These are phyloP conservation scores for Aspergillus hiratsukae DNA, from an alignment of 2,329 filamentous ascomycete genomes.

Conservation along the genomic window DNA sequence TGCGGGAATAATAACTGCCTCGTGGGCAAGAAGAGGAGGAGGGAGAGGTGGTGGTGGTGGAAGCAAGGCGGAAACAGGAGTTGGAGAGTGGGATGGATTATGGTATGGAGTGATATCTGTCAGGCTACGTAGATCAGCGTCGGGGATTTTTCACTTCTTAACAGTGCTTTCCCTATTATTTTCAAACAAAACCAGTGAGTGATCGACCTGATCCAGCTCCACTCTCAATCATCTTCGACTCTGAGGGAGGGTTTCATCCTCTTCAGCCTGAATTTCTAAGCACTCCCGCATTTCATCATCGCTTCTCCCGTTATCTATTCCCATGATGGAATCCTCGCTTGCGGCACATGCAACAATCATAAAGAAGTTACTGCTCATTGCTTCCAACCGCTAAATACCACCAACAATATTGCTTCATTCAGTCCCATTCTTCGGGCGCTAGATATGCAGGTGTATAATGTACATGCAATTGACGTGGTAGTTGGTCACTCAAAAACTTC, in stretches of 20 bases:
- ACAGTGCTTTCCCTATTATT: not conserved
- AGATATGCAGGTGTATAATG: not conserved
- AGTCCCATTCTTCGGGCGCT: not conserved
- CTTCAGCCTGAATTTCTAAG: not conserved
- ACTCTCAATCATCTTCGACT: not conserved
- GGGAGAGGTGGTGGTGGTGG: not conserved
- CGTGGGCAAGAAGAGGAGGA: not conserved
- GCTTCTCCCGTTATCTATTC: not conserved
- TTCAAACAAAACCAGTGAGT: not conserved
- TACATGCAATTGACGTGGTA: not conserved
- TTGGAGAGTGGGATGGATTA: not conserved
- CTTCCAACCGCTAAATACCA: not conserved
- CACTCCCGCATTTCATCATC: not conserved
- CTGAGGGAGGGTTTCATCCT: not conserved
- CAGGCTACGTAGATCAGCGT: not conserved
- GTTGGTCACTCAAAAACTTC: not conserved
- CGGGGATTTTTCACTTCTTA: not conserved
- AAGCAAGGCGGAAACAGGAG: not conserved
- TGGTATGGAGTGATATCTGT: not conserved
- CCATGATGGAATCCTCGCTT: not conserved
- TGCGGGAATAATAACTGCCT: not conserved
- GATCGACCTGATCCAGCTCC: not conserved
- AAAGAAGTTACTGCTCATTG: not conserved
- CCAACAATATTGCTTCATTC: not conserved
- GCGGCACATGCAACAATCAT: not conserved